phyloP scores from a whole-genome alignment of 2,329 filamentous ascomycete genomes.

The Thyridium curvatum region DNA sequence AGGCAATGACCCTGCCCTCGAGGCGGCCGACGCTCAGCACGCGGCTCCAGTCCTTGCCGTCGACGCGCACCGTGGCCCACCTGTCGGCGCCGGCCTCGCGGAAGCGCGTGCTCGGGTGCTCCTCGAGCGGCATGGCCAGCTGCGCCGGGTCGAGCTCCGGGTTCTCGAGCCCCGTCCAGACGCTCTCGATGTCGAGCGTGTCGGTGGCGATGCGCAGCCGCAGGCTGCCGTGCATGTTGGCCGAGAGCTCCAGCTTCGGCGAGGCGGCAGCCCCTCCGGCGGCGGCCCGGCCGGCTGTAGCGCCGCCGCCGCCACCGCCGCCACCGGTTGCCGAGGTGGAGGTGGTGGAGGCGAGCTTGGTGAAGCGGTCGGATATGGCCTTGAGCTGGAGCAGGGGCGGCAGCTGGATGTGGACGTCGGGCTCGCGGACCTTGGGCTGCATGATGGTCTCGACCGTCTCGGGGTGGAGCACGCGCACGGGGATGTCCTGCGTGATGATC shows the following conservation, averaged over 20 bases:
- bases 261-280: conserved; percentile 24
- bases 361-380: conserved; percentile 91
- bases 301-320: conserved; percentile 1
- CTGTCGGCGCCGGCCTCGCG: conserved; percentile 68
- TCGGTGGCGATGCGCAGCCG: conserved; percentile 77
- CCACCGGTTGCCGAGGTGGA: conserved; percentile 9
- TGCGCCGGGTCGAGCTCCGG: conserved; percentile 78
- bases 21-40: conserved; percentile 89
- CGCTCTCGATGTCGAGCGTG: conserved; percentile 74
- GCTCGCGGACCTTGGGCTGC: conserved; percentile 83
- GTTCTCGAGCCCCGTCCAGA: conserved; percentile 82
- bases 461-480: conserved; percentile 82
- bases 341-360: conserved; percentile 65
- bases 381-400: conserved; percentile 86
- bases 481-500: conserved; percentile 90
- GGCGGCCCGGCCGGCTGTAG: conserved; percentile 34
- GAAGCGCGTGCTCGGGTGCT: conserved; percentile 79
- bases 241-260: conserved; percentile 76
- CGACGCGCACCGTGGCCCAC: conserved; percentile 86
- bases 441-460: conserved; percentile 86
- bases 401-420: conserved; percentile 89
- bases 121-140: conserved; percentile 63
- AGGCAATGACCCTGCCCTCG: conserved; percentile 88
- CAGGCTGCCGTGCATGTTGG: conserved; percentile 90
- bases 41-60: conserved; percentile 88